These are phyloP conservation scores for Calendula officinalis DNA, from an alignment of 129 eudicot genomes.

Conservation along the genomic window DNA sequence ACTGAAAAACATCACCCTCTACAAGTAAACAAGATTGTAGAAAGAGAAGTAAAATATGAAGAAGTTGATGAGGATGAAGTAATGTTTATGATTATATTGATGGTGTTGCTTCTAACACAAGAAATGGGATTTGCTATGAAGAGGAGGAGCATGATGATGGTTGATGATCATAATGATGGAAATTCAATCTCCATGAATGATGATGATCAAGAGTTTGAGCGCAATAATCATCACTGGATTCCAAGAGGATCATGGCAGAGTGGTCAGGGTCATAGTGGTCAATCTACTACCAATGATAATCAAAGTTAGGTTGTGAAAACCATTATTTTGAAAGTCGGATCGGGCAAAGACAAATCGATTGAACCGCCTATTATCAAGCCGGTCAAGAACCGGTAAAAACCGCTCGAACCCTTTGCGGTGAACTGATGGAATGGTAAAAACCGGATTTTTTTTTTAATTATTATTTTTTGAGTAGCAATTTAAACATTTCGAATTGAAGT, in stretches of 20 bases:
- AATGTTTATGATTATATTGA: not conserved
- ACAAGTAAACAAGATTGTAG: not conserved
- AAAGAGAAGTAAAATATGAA: slow-evolving; percentile 5
- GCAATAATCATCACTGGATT: slow-evolving; percentile 39
- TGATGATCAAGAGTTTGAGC: slow-evolving; percentile 26
- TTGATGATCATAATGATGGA: not conserved
- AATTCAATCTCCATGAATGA: slow-evolving; percentile 3
- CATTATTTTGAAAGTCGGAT: no score
- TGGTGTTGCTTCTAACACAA: slow-evolving; percentile 24
- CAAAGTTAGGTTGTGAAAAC: not conserved
- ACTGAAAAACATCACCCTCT: not conserved
- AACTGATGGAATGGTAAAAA: no score
- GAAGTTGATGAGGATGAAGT: slow-evolving; percentile 19
- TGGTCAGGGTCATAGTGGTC: slow-evolving; percentile 30
- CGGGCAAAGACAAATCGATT: no score
- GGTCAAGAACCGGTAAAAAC: no score
- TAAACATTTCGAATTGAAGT: no score
- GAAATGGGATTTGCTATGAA: slow-evolving; percentile 29
- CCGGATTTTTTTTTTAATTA: no score
- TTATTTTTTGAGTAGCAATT: no score
- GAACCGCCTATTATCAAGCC: no score
- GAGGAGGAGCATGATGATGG: slow-evolving; percentile 33
- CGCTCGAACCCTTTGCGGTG: no score
- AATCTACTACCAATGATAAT: slow-evolving; percentile 17
- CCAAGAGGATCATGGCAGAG: slow-evolving; percentile 45